These are phyloP conservation scores for Papiliotrema terrestris DNA, from an alignment of 1,284 basidiomycete species.

Conservation along the genomic window DNA sequence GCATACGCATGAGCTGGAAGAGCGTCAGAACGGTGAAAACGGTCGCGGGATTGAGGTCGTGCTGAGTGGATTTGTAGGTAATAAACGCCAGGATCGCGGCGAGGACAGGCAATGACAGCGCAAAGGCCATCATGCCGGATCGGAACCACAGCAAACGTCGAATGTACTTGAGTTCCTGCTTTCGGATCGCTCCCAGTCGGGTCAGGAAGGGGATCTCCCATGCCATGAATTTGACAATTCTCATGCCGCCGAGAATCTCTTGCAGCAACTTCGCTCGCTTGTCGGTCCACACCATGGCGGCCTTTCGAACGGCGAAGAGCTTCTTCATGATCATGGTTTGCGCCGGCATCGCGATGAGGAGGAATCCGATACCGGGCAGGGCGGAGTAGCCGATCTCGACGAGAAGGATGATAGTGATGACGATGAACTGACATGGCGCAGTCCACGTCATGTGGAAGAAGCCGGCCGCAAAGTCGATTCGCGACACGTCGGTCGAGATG, in stretches of 20 bases:
- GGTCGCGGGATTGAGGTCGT: constrained; percentile 57
- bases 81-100: constrained; percentile 83
- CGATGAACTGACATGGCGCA: constrained; percentile 56
- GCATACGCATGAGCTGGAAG: constrained; percentile 58
- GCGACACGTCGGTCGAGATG: constrained; percentile 75
- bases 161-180: constrained; percentile 73
- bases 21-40: constrained; percentile 80
- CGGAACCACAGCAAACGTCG: constrained; percentile 63
- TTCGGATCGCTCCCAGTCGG: constrained; percentile 66
- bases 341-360: constrained; percentile 62
- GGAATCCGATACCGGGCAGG: constrained; percentile 59
- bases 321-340: constrained; percentile 72
- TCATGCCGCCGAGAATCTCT: constrained; percentile 73
- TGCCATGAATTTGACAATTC: constrained; percentile 73
- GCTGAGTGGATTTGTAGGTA: constrained; percentile 68
- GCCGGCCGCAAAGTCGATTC: constrained; percentile 84
- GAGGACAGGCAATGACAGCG: constrained; percentile 62
- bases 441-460: constrained; percentile 70
- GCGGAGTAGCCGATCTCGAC: constrained; percentile 54
- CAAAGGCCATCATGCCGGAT: constrained; percentile 51
- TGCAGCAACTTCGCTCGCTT: constrained; percentile 54
- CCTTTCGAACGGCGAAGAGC: constrained; percentile 66
- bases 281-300: constrained; percentile 82
- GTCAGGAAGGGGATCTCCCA: constrained; percentile 61
- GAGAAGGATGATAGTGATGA: constrained; percentile 50